A percentile compares a stretch with the other conserved stretches of the same genome.
Evolutionary conservation across 495 filamentous ascomycete species (phyloP).

Genomic region (Daldinia grandis): DNA sequence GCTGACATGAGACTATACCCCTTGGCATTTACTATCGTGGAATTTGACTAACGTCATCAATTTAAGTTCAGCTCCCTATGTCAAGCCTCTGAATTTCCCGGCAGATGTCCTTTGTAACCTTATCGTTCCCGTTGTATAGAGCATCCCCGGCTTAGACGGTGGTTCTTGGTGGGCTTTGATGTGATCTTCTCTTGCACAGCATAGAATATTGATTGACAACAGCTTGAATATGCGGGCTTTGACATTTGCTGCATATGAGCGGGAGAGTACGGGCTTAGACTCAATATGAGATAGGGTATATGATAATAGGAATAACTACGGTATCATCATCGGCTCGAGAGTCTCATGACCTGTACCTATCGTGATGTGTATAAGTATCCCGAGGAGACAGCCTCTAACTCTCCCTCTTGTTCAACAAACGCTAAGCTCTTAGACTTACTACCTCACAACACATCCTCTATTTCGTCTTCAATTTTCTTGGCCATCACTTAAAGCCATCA

Average conservation of each 20-base stretch:
- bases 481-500: background rate
- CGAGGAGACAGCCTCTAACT: background rate
- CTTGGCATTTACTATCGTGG: no score
- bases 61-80: background rate
- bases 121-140: background rate
- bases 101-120: background rate
- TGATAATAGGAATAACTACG: background rate
- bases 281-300: background rate
- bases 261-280: background rate
- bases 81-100: background rate
- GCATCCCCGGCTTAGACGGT: background rate
- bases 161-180: background rate
- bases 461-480: background rate
- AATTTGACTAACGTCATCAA: background rate
- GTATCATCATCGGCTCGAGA: background rate
- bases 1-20: no score
- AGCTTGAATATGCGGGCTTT: background rate
- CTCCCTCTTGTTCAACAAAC: background rate
- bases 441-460: background rate
- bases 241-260: background rate
- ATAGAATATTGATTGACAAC: background rate
- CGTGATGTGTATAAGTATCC: background rate
- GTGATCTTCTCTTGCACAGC: background rate
- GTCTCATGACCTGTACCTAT: background rate
- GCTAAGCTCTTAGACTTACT: background rate